A percentile compares a stretch with the other conserved stretches of the same genome.
These are phyloP conservation scores for Dendrostoma leiphaemia DNA, from an alignment of 2,329 filamentous ascomycete genomes.

Conservation along the genomic window DNA sequence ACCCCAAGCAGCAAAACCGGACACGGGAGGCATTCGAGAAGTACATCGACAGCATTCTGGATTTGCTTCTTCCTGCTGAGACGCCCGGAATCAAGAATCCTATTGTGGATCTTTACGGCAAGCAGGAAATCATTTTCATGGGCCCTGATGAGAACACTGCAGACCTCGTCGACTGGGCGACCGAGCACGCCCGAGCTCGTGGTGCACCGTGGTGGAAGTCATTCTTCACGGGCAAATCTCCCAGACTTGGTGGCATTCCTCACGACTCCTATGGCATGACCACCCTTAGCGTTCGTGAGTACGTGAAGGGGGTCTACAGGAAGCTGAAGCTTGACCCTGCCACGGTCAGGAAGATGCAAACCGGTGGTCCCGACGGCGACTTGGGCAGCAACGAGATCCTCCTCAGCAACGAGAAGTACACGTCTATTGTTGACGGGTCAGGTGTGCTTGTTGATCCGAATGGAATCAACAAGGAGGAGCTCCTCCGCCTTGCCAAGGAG, in stretches of 20 bases:
- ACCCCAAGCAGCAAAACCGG: slow-evolving; percentile 92
- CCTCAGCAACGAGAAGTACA: slow-evolving; percentile 93
- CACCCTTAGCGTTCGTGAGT: slow-evolving; percentile 92
- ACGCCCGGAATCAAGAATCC: slow-evolving; percentile 99
- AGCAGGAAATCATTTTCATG: slow-evolving; percentile 97
- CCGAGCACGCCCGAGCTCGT: slow-evolving; percentile 81
- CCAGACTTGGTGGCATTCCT: slow-evolving; percentile 91
- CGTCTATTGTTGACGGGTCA: slow-evolving; percentile 90
- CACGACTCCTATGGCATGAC: slow-evolving; percentile 98
- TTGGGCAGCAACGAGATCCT: slow-evolving; percentile 97
- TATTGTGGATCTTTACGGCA: slow-evolving; percentile 91
- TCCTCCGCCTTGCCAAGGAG: slow-evolving; percentile 78
- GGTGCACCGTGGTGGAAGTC: slow-evolving; percentile 99
- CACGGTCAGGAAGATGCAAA: slow-evolving; percentile 90
- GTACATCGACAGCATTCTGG: slow-evolving; percentile 98
- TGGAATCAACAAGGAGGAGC: slow-evolving; percentile 80
- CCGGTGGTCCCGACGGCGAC: slow-evolving; percentile 93
- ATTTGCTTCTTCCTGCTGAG: slow-evolving; percentile 82
- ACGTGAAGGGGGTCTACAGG: slow-evolving; percentile 93
- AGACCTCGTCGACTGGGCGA: slow-evolving; percentile 97
- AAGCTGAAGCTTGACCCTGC: slow-evolving; percentile 88
- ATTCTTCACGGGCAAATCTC: slow-evolving; percentile 99
- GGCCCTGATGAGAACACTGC: slow-evolving; percentile 98
- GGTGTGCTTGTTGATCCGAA: slow-evolving; percentile 93
- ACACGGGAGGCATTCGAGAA: slow-evolving; percentile 93